These are phyloP conservation scores for Rickenella mellea DNA, from an alignment of 768 basidiomycete genomes.

Conservation along the genomic window DNA sequence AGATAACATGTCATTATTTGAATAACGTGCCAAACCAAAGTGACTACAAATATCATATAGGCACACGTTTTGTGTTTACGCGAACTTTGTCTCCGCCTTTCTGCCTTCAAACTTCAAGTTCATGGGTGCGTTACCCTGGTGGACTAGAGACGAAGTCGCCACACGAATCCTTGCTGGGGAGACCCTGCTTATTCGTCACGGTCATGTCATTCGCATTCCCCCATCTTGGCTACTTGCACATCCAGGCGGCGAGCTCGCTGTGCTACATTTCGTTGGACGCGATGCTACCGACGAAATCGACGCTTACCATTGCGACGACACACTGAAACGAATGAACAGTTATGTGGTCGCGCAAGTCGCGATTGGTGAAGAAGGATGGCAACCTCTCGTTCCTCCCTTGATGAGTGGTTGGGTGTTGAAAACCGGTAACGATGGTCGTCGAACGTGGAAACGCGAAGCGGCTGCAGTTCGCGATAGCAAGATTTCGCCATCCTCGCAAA, in stretches of 20 bases:
- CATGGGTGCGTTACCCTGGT: too few relatives aligned
- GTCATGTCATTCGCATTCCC: slow-evolving; percentile 56
- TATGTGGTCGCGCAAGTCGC: slow-evolving; percentile 69
- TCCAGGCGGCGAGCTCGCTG: slow-evolving; percentile 81
- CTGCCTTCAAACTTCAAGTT: too few relatives aligned
- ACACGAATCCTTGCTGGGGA: slow-evolving; percentile 68
- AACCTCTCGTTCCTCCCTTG: slow-evolving; percentile 78
- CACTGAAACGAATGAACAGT: slow-evolving; percentile 42
- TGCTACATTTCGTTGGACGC: slow-evolving; percentile 91
- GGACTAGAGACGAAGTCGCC: slow-evolving; percentile 51
- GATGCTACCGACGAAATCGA: slow-evolving; percentile 93
- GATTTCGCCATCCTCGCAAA: slow-evolving; percentile 29
- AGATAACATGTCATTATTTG: too few relatives aligned
- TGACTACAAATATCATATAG: too few relatives aligned
- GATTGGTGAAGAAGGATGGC: slow-evolving; percentile 44
- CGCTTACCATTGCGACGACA: slow-evolving; percentile 71
- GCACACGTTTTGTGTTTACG: too few relatives aligned
- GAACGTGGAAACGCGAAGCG: slow-evolving; percentile 59
- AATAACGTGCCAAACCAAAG: too few relatives aligned
- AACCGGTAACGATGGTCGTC: slow-evolving; percentile 30
- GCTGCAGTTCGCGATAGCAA: slow-evolving; percentile 22
- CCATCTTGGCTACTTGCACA: slow-evolving; percentile 74
- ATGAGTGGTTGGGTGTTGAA: slow-evolving; percentile 74
- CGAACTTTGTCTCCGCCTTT: too few relatives aligned
- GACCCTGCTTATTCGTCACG: slow-evolving; percentile 62